Evolutionary conservation across 2,329 filamentous ascomycete genomes (phyloP).

Genomic region (Fusarium buxicola): DNA sequence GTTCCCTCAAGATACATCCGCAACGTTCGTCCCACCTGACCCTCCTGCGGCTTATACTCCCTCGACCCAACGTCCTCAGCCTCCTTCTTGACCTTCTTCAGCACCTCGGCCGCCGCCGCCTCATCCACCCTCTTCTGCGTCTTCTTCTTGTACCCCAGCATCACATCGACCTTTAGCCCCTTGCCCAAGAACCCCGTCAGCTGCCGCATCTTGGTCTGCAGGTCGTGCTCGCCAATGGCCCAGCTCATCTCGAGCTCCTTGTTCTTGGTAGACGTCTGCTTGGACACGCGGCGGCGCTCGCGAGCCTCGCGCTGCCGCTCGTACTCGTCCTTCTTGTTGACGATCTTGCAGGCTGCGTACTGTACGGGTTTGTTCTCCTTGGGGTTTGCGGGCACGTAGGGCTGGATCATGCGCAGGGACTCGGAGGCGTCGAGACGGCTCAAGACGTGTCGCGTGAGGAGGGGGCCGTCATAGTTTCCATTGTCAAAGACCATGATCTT

Average conservation of each 20-base stretch:
- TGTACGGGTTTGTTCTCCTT: slow-evolving; percentile 36
- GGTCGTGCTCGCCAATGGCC: slow-evolving; percentile 82
- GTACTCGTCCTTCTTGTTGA: slow-evolving; percentile 67
- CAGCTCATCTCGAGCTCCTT: slow-evolving; percentile 94
- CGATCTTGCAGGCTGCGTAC: slow-evolving; percentile 76
- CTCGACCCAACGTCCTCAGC: slow-evolving; percentile 53
- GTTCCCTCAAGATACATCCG: slow-evolving; percentile 57
- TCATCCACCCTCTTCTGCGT: slow-evolving; percentile 67
- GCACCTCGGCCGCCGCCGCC: slow-evolving; percentile 70
- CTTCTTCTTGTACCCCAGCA: slow-evolving; percentile 72
- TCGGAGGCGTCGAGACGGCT: slow-evolving; percentile 49
- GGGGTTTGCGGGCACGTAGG: slow-evolving; percentile 51
- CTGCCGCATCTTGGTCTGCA: slow-evolving; percentile 76
- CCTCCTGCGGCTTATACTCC: slow-evolving; percentile 60
- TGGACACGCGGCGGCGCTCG: slow-evolving; percentile 58
- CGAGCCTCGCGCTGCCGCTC: slow-evolving; percentile 57
- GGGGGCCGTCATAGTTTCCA: slow-evolving; percentile 55
- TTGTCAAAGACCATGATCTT: slow-evolving; percentile 57
- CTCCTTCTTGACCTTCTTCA: slow-evolving; percentile 56
- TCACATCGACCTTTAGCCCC: slow-evolving; percentile 79
- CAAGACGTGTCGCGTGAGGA: slow-evolving; percentile 56
- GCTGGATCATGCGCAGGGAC: slow-evolving; percentile 57
- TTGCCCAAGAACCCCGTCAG: slow-evolving; percentile 76
- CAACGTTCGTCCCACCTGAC: slow-evolving; percentile 57
- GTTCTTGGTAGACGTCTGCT: slow-evolving; percentile 55